Evolutionary conservation across 768 basidiomycete species (phyloP), one percentile per base, ranked within the genome.

Genomic region (Lactarius hatsudake): DNA sequence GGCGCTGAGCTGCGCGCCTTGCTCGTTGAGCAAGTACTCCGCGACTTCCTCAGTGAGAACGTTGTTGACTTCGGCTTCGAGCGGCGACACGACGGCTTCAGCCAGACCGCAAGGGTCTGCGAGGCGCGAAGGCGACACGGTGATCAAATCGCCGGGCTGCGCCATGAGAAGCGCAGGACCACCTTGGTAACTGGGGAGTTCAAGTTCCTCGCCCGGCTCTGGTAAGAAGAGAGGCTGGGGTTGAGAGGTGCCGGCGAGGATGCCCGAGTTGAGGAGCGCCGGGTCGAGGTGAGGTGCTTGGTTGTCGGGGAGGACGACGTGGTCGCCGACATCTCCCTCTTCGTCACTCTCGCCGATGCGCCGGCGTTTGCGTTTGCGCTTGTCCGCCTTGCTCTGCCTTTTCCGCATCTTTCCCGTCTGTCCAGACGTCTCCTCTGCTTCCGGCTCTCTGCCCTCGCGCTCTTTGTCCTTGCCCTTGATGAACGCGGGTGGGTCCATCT

Each of bases 401-500:
- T 71, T 76, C 53, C 70, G 74, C 65, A 64, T 72, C 73, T 72
- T 75, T 65, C 56, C 69, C 68, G 64, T 71, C 67, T 63, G 61
- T 69, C 70, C 74, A 43, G 69, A 73, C 2, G 75, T 76, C 8
- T 69, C 75, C 58, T 71, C 75, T 20, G 70, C 74, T 54, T 77
- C 77, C 26, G 80, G 80, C 53, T 80, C 73, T 70, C 79, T 79
- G 74, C 82, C 84, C 61, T 78, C 83, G 71, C 86, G 87, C 68
- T 91, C 91, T 67, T 81, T 83, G 72, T 89, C 90, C 75, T 81
- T 86, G 45, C 89, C 90, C 70, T 87, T 88, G 10, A 86, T 89
- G 74, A 89, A 95, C 51, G 94, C 93, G 0, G 94, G 94, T 5
- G 94, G 95, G 72, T 96, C 93, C 83, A 88, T 88, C 79, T 93